Percentiles rank a stretch among this genome's conserved stretches.
Conservation (phyloP, 345 rosid species). For the Atalantia buxifolia region DNA sequence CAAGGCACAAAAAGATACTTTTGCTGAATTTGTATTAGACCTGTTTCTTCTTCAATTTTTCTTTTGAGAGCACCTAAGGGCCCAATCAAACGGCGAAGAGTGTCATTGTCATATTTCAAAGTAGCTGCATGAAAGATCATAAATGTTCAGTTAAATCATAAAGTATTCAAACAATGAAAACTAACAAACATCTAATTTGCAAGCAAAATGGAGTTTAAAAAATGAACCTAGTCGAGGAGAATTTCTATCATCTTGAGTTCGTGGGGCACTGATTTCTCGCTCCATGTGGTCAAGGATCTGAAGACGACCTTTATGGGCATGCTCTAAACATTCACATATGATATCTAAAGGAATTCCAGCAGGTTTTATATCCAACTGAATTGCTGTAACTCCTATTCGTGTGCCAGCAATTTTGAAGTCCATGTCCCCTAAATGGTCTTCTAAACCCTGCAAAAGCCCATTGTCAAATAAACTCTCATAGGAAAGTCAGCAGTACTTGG, state of each 20-base stretch:
- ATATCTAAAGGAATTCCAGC: constrained; percentile 97
- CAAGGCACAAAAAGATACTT: not conserved
- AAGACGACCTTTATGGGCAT: constrained; percentile 81
- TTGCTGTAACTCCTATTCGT: constrained; percentile 79
- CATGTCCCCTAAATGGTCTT: constrained; percentile 99
- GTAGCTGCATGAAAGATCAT: constrained; percentile 49
- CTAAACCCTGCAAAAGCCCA: constrained; percentile 64
- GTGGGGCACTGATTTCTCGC: constrained; percentile 65
- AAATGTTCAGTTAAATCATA: constrained; percentile 15
- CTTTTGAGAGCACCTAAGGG: constrained; percentile 79
- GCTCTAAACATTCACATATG: constrained; percentile 80
- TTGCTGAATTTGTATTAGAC: constrained; percentile 29
- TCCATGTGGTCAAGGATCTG: constrained; percentile 95
- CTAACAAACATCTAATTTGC: not conserved
- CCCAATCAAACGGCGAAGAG: constrained; percentile 82
- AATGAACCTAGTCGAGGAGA: constrained; percentile 70
- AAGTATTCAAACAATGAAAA: not conserved
- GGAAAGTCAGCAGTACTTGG: not conserved
- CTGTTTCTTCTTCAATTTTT: constrained; percentile 95
- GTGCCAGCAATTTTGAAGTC: constrained; percentile 99
- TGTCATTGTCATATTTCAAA: constrained; percentile 73
- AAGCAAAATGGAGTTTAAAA: constrained; percentile 11
- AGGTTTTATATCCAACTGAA: constrained; percentile 97
- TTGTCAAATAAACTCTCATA: constrained; percentile 5
- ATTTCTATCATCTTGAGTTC: constrained; percentile 45